Evolutionary conservation across 192 early-diverging fungal genomes (phyloP), one percentile per base, ranked within the genome.

Genomic region (Backusella tarrabulga): DNA sequence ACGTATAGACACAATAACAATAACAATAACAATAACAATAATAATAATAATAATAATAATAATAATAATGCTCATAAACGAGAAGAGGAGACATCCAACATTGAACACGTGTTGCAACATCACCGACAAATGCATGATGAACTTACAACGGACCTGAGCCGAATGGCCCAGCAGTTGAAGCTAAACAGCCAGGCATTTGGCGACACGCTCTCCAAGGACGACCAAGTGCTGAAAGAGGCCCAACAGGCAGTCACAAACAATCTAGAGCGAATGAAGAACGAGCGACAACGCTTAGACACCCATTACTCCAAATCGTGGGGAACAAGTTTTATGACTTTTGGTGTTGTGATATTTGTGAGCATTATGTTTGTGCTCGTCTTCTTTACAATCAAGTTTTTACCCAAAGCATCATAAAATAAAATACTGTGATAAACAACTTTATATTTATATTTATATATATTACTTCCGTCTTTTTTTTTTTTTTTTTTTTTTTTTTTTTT

Each of bases 91-190:
- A 80, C 82, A 17, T 76, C 71, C 0, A 78, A 76, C 44, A 80
- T 79, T 23, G 83, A 88, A 35, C 71, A 81, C 34, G 78, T 88
- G 8, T 40, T 88, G 32, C 81, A 83, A 36, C 84, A 88, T 68
- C 87, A 88, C 32, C 83, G 85, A 56, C 79, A 87, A 72, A 70
- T 85, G 34, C 88, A 89, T 35, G 85, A 83, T 50, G 87, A 86
- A 21, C 71, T 88, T 6, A 87, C 88, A 8, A 80, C 75, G 15
- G 85, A 89, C 68, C 71, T 89, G 26, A 68, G 81, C 4, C 73
- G 73, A 52, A 86, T 89, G 82, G 87, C 87, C 5, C 56, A 82
- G 69, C 76, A 81, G 41, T 80, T 89, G 41, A 89, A 89, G 66
- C 54, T 83, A 35, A 89, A 89, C 71, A 83, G 75, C 32, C 72